Evolutionary conservation across 331 rosid genomes (phyloP).

Genomic region (Phaseolus coccineus): DNA sequence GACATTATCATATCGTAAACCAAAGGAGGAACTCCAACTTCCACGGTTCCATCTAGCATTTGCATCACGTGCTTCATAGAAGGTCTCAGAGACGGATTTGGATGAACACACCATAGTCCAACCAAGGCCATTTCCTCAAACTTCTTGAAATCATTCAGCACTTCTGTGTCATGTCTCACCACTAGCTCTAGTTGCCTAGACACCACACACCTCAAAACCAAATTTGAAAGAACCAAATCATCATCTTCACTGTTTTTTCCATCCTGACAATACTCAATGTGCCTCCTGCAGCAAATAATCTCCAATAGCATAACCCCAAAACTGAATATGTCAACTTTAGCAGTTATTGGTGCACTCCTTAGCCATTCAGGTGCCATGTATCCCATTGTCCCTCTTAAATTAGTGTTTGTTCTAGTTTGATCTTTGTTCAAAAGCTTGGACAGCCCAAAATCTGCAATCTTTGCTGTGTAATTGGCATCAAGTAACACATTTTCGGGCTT

Average conservation of each 20-base stretch:
- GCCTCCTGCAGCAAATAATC: constrained; percentile 51
- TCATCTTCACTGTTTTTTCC: constrained; percentile 40
- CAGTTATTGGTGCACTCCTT: constrained; percentile 45
- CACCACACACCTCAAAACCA: constrained; percentile 39
- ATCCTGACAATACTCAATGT: constrained; percentile 21
- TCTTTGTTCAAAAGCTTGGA: constrained; percentile 49
- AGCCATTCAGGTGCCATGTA: constrained; percentile 55
- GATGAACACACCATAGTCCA: constrained; percentile 54
- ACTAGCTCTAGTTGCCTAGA: constrained; percentile 40
- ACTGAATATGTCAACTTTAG: constrained; percentile 51
- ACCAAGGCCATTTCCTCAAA: constrained; percentile 51
- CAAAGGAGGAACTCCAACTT: constrained; percentile 50
- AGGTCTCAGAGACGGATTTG: constrained; percentile 47
- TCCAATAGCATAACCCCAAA: constrained; percentile 50
- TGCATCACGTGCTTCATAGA: constrained; percentile 50
- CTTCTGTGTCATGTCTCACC: constrained; percentile 47
- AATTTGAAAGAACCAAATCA: constrained; percentile 40
- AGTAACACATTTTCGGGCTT: constrained; percentile 54
- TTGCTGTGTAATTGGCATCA: constrained; percentile 44
- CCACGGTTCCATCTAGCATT: constrained; percentile 48
- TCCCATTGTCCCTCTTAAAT: constrained; percentile 50
- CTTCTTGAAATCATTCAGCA: constrained; percentile 46
- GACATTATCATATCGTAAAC: constrained; percentile 36
- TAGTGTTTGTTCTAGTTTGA: constrained; percentile 50
- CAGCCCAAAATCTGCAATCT: constrained; percentile 53